Evolutionary conservation across 75 land plant genomes (phyloP), one percentile per base, ranked within the genome.

Genomic region (Cupressus sempervirens): DNA sequence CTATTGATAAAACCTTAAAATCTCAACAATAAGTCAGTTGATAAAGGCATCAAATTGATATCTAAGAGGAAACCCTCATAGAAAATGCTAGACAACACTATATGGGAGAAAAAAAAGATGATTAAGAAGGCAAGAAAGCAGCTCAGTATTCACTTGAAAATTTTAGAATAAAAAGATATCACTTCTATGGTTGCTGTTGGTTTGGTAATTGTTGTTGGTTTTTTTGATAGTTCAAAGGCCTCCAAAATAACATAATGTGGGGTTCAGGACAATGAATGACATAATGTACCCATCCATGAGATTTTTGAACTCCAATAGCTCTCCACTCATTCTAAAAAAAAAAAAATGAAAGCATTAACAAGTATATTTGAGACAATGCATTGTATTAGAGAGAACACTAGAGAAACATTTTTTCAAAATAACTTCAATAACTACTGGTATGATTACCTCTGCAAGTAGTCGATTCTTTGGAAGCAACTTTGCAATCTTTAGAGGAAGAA

Each of bases 401-500:
- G 18, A 16, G 20, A 35, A 35, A 40, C n/a, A 62, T 0, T 62
- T 26, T 62, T 62, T 62, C 3, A 18, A 62, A 3, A 7, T n/a
- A 7, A 50, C 7, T 5, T 29, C 1, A 67, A 48, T 43, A 38
- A 30, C 0, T 29, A 10, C 30, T 65, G 38, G 85, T 50, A 0
- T 36, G 75, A 85, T 52, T 89, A 97, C 99, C 91, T 97, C 99
- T 73, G 93, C 90, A 56, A 96, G 95, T 8, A 95, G 91, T 1
- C 94, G 93, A 84, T 96, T 92, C 90, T 95, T 95, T 6, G 95
- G 98, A 20, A 96, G 94, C 82, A 93, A 38, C 58, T 96, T 95
- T 8, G 98, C 96, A 26, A 94, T 93, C 43, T 96, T 97, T 18
- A 95, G 92, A 80, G 98, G 93, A 72, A 96, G 97, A 76, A 96